These are phyloP conservation scores for Xerocomus brunneocitrinus DNA, from an alignment of 768 basidiomycete species.

Conservation along the genomic window DNA sequence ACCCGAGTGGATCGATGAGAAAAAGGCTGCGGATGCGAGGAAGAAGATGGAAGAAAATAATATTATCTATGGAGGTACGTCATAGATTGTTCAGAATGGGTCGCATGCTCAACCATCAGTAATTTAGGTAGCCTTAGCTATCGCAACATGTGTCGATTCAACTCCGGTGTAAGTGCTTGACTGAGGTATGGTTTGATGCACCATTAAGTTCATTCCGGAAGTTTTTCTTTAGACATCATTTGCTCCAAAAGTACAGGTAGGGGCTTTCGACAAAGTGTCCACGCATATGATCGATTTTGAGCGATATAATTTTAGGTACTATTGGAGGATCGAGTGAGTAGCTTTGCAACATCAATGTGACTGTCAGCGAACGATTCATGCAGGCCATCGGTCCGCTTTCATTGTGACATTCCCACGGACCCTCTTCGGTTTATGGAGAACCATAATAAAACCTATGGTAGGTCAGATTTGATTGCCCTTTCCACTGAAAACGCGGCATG, in stretches of 20 bases:
- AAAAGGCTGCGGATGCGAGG: conserved; percentile 47
- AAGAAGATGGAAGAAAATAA: conserved; percentile 46
- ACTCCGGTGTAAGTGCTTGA: conserved; percentile 51
- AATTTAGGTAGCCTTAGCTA: conserved; percentile 33
- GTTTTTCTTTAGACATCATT: conserved; percentile 46
- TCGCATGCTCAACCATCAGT: not conserved
- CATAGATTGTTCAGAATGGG: not conserved
- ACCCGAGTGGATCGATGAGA: conserved; percentile 70
- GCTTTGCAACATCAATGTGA: conserved; percentile 29
- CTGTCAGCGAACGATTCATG: not conserved
- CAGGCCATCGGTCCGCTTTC: conserved; percentile 50
- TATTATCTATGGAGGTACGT: conserved; percentile 48
- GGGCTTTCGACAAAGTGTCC: not conserved
- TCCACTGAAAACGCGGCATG: not conserved
- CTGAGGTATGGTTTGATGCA: not conserved
- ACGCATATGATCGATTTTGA: not conserved
- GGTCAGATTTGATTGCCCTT: not conserved
- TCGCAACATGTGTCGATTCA: conserved; percentile 75
- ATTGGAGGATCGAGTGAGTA: conserved; percentile 29
- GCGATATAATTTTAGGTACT: conserved; percentile 15
- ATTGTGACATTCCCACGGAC: conserved; percentile 46
- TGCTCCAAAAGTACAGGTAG: conserved; percentile 30
- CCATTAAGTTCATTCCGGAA: conserved; percentile 13
- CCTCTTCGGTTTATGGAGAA: conserved; percentile 58
- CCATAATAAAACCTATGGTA: conserved; percentile 51